Percentiles rank a stretch among this genome's conserved stretches.
phyloP scores from a whole-genome alignment of 495 filamentous ascomycete species.

The Xylaria grammica region DNA sequence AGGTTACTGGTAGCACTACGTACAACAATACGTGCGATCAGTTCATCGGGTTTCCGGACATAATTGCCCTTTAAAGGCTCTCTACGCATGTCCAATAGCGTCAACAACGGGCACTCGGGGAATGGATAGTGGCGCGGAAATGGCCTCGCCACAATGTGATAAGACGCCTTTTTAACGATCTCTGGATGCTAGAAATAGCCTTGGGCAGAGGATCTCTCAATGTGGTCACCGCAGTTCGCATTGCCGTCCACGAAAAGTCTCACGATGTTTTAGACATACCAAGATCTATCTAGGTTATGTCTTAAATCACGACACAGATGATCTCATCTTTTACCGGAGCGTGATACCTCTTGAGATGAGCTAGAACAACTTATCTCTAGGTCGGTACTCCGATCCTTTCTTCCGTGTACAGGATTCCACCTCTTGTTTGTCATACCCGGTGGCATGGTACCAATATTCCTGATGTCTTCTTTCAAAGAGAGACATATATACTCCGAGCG shows the following conservation, averaged over 20 bases:
- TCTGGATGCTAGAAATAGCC: too few relatives aligned
- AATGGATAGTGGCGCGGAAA: too few relatives aligned
- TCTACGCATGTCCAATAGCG: background rate
- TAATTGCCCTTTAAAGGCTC: background rate
- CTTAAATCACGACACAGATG: background rate
- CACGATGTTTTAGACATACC: background rate
- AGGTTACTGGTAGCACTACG: background rate
- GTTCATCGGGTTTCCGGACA: background rate
- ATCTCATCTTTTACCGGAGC: background rate
- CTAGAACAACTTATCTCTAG: background rate
- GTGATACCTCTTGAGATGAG: background rate
- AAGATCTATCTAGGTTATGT: background rate
- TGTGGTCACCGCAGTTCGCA: background rate
- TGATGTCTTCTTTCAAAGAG: background rate
- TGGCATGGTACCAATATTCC: background rate
- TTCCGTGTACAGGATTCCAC: background rate
- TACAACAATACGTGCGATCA: background rate
- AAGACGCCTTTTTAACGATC: too few relatives aligned
- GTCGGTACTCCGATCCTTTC: too few relatives aligned
- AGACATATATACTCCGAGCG: conserved; percentile 17
- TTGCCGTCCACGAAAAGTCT: background rate
- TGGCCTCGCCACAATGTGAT: too few relatives aligned
- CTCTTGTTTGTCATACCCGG: conserved; percentile 4
- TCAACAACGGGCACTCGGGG: too few relatives aligned
- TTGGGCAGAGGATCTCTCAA: background rate